These are phyloP conservation scores for Boletus eberwhitei DNA, from an alignment of 768 basidiomycete genomes.

Conservation along the genomic window DNA sequence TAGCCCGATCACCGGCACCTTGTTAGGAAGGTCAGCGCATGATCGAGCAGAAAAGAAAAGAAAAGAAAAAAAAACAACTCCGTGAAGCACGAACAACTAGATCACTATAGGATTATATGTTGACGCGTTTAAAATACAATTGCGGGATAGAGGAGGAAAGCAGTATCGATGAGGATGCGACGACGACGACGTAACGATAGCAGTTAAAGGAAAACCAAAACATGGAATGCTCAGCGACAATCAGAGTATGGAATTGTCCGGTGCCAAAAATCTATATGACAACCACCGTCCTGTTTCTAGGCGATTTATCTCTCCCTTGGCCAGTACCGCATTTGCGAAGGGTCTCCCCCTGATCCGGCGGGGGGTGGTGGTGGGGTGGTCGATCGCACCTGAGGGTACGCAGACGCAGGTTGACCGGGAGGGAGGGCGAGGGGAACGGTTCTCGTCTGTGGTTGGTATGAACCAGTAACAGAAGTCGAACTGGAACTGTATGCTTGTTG, in stretches of 20 bases:
- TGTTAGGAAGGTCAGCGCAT: slow-evolving; percentile 16
- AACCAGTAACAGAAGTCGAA: slow-evolving; percentile 11
- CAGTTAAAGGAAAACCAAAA: neutral
- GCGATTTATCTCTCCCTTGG: slow-evolving; percentile 17
- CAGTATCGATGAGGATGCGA: slow-evolving; percentile 7
- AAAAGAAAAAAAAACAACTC: slow-evolving; percentile 9
- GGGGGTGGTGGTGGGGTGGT: slow-evolving; percentile 23
- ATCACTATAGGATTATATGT: slow-evolving; percentile 14
- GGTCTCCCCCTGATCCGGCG: slow-evolving; percentile 24
- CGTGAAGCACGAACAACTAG: slow-evolving; percentile 16
- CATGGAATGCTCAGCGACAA: slow-evolving; percentile 1
- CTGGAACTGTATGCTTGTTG: slow-evolving; percentile 25
- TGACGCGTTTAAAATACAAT: slow-evolving; percentile 15
- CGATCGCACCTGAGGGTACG: slow-evolving; percentile 27
- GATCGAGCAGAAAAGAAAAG: neutral
- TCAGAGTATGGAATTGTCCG: slow-evolving; percentile 9
- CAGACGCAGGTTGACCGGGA: slow-evolving; percentile 22
- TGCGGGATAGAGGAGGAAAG: slow-evolving; percentile 11
- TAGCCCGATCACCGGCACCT: slow-evolving; percentile 13
- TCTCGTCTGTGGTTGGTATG: slow-evolving; percentile 29
- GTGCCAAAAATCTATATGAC: slow-evolving; percentile 15
- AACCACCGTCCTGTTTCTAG: slow-evolving; percentile 5
- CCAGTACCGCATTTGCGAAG: slow-evolving; percentile 31
- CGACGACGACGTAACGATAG: slow-evolving; percentile 10
- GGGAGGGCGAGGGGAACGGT: slow-evolving; percentile 12